Conservation (phyloP, 441 rosid genomes). For the Theobroma grandiflorum region DNA sequence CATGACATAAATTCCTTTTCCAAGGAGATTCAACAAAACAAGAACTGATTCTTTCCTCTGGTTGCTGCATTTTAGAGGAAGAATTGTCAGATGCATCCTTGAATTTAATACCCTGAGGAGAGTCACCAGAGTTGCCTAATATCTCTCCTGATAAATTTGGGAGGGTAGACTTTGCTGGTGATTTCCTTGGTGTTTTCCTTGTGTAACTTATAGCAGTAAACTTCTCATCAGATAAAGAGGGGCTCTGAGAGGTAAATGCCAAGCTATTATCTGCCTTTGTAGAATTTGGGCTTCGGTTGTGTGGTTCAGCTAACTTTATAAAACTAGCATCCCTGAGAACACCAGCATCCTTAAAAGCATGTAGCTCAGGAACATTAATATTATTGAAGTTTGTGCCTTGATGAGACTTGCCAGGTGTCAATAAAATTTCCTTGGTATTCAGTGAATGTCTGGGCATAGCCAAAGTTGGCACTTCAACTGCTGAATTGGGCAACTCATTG, state of each 20-base stretch:
- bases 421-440: constrained; percentile 32
- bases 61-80: constrained; percentile 42
- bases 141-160: constrained; percentile 45
- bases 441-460: constrained; percentile 38
- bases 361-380: constrained; percentile 32
- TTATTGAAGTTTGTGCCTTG: constrained; percentile 38
- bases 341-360: constrained; percentile 34
- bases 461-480: constrained; percentile 36
- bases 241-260: constrained; percentile 41
- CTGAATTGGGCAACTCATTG: constrained; percentile 39
- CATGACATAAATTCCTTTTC: constrained; percentile 35
- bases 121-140: constrained; percentile 37
- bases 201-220: constrained; percentile 48
- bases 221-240: constrained; percentile 41
- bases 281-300: constrained; percentile 49
- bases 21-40: constrained; percentile 39
- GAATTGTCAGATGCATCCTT: constrained; percentile 31
- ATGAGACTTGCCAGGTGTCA: constrained; percentile 48
- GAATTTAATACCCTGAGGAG: constrained; percentile 33
- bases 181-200: constrained; percentile 53
- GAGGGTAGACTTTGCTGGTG: constrained; percentile 44
- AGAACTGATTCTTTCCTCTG: constrained; percentile 31
- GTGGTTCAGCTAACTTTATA: constrained; percentile 32
- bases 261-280: constrained; percentile 31
- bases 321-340: constrained; percentile 34